Evolutionary conservation across 116 monocot genomes (phyloP).

Genomic region (Phalaenopsis hybrid): DNA sequence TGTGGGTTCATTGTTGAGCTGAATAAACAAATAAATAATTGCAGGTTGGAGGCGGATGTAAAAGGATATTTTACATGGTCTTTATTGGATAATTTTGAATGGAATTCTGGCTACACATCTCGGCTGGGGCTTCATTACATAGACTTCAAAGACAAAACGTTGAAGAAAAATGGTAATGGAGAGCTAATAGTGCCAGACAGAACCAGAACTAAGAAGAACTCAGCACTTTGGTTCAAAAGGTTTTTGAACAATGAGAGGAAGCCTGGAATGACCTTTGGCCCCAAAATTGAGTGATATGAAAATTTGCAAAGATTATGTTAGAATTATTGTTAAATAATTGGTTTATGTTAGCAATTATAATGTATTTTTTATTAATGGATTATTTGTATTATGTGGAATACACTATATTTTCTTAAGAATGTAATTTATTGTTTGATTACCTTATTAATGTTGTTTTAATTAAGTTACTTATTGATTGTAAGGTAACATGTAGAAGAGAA

Average conservation of each 20-base stretch:
- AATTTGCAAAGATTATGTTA: too few species aligned
- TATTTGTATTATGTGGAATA: too few species aligned
- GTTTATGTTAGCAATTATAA: too few species aligned
- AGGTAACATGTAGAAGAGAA: too few species aligned
- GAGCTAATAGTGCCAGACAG: neutral
- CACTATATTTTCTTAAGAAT: too few species aligned
- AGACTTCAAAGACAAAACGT: conserved; percentile 10
- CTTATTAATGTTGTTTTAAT: too few species aligned
- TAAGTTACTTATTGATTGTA: too few species aligned
- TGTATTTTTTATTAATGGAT: too few species aligned
- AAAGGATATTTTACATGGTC: conserved; percentile 14
- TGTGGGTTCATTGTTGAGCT: too few species aligned
- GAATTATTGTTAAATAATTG: too few species aligned
- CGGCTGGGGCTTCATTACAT: conserved; percentile 7
- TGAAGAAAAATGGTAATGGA: neutral
- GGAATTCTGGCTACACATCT: conserved; percentile 7
- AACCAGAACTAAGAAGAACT: conserved; percentile 1
- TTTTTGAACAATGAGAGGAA: conserved; percentile 5
- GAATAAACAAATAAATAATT: neutral
- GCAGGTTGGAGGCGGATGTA: conserved; percentile 7
- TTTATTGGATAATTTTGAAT: conserved; percentile 13
- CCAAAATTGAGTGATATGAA: neutral
- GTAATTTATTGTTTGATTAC: too few species aligned
- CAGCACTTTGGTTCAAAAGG: neutral
- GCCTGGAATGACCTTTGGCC: conserved; percentile 5